Percentiles rank a stretch among this genome's conserved stretches.
These are phyloP conservation scores for Boletellus sp. DNA, from an alignment of 1,284 basidiomycete species.

Conservation along the genomic window DNA sequence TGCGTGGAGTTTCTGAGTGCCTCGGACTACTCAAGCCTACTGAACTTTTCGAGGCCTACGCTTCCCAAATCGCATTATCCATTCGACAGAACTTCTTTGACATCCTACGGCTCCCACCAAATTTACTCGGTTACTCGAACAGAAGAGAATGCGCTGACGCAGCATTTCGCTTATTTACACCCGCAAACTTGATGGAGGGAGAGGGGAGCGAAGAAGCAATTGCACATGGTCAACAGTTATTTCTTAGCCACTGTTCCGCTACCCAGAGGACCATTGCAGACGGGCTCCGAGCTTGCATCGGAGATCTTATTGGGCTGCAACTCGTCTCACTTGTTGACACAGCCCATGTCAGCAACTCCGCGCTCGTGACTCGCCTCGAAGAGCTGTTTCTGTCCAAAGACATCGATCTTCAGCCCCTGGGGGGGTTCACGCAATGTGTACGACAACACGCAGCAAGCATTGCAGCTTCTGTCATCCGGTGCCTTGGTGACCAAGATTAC, in stretches of 20 bases:
- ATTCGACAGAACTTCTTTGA: constrained; percentile 51
- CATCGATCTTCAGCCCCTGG: constrained; percentile 30
- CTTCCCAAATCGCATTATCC: constrained; percentile 71
- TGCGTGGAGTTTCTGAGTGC: constrained; percentile 59
- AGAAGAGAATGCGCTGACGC: constrained; percentile 57
- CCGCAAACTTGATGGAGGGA: constrained; percentile 50
- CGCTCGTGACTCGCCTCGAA: constrained; percentile 32
- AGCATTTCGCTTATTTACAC: constrained; percentile 60
- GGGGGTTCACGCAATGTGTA: constrained; percentile 40
- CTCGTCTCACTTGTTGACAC: constrained; percentile 48
- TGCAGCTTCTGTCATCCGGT: constrained; percentile 52
- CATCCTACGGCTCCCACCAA: constrained; percentile 63
- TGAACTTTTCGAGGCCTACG: constrained; percentile 76
- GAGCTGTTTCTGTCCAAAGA: constrained; percentile 36
- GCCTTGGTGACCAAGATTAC: constrained; percentile 59
- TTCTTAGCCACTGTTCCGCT: constrained; percentile 62
- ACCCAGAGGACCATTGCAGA: constrained; percentile 48
- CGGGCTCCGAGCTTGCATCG: constrained; percentile 64
- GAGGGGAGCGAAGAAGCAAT: constrained; percentile 27
- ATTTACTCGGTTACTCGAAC: constrained; percentile 68
- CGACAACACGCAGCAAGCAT: constrained; percentile 51
- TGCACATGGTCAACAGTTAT: constrained; percentile 45
- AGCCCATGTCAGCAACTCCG: constrained; percentile 11
- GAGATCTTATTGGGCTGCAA: constrained; percentile 66
- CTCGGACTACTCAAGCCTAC: constrained; percentile 68